Percentiles rank a stretch among this genome's conserved stretches.
Evolutionary conservation across 306 rosid genomes (phyloP).

Genomic region (Elaeagnus macrophylla): DNA sequence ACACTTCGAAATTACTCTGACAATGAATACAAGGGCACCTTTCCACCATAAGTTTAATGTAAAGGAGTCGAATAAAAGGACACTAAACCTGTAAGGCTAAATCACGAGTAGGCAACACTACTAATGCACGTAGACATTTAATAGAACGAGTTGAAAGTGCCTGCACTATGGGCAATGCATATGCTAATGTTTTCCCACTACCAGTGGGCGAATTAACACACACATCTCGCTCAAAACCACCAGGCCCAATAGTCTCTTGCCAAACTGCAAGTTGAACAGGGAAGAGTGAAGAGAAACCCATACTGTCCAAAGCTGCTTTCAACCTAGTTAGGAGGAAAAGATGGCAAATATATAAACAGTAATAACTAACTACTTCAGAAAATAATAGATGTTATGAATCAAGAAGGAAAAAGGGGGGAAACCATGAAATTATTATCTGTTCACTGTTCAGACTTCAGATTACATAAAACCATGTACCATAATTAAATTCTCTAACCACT

Average conservation of each 20-base stretch:
- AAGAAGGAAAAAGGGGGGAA: background rate
- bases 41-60: background rate
- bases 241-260: constrained; percentile 85
- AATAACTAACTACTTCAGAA: background rate
- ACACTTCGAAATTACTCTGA: background rate
- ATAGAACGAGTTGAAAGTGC: constrained; percentile 40
- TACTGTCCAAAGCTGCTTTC: constrained; percentile 44
- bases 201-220: constrained; percentile 93
- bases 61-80: background rate
- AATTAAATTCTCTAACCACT: background rate
- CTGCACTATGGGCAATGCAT: constrained; percentile 89
- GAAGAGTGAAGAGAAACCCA: constrained; percentile 51
- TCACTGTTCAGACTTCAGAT: too few species aligned
- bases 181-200: constrained; percentile 84
- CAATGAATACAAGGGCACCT: background rate
- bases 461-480: background rate
- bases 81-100: constrained; percentile 70
- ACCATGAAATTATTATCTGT: too few species aligned
- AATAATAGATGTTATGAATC: background rate
- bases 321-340: constrained; percentile 31
- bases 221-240: constrained; percentile 68
- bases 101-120: constrained; percentile 88
- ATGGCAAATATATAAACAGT: background rate
- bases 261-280: constrained; percentile 85
- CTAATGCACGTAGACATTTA: constrained; percentile 61